These are phyloP conservation scores for Mycosarcoma maydis DNA, from an alignment of 1,284 basidiomycete species.

Conservation along the genomic window DNA sequence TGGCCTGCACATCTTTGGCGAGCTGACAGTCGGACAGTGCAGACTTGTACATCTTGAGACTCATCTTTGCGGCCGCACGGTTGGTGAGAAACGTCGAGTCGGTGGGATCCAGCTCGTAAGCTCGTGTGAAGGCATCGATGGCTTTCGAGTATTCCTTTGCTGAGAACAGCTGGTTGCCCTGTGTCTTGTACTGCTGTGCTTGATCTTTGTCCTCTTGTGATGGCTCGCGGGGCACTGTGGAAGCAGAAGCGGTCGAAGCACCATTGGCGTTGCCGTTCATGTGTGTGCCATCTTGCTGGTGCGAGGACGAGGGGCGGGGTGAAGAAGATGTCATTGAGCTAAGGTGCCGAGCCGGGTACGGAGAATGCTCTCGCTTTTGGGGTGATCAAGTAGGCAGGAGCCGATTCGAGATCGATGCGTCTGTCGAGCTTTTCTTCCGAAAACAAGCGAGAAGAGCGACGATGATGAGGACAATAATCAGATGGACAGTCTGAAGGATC, in stretches of 20 bases:
- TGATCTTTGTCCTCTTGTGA: conserved; percentile 21
- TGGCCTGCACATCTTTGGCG: conserved; percentile 74
- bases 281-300: conserved; percentile 1
- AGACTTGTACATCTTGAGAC: conserved; percentile 77
- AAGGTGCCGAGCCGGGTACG: too few species aligned
- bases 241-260: background rate
- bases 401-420: too few species aligned
- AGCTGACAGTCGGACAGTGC: conserved; percentile 82
- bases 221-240: conserved; percentile 8
- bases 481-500: too few species aligned
- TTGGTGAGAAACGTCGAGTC: conserved; percentile 84
- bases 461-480: too few species aligned
- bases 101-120: conserved; percentile 72
- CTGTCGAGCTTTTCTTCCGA: too few species aligned
- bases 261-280: background rate
- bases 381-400: too few species aligned
- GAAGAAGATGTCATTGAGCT: too few species aligned
- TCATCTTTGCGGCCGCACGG: conserved; percentile 85
- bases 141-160: conserved; percentile 60
- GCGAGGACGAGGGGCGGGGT: too few species aligned
- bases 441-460: too few species aligned
- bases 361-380: too few species aligned
- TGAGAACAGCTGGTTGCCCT: conserved; percentile 64
- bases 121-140: conserved; percentile 57
- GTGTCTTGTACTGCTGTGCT: conserved; percentile 61